phyloP scores from a whole-genome alignment of 2,329 filamentous ascomycete species.

The Botrytis sinoallii region DNA sequence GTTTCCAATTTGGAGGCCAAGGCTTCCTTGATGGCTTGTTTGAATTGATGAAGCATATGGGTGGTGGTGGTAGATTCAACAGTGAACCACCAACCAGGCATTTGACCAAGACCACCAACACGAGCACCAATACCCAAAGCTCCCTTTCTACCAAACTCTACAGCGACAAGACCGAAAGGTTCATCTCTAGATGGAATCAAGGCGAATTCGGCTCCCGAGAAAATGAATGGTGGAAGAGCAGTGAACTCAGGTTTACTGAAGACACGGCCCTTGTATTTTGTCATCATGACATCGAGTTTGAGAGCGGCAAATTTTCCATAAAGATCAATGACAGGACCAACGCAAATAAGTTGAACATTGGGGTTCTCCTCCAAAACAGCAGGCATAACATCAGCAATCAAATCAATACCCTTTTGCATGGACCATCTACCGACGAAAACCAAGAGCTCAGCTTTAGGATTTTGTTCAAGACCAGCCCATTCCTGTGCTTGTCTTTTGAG shows the following conservation, averaged over 20 bases:
- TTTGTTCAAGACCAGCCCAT: constrained; percentile 62
- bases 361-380: constrained; percentile 57
- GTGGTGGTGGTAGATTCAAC: constrained; percentile 62
- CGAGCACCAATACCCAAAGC: constrained; percentile 64
- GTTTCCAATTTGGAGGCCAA: constrained; percentile 54
- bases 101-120: constrained; percentile 65
- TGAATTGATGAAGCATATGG: constrained; percentile 64
- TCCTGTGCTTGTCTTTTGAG: constrained; percentile 61
- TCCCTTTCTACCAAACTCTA: constrained; percentile 67
- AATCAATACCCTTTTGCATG: constrained; percentile 65
- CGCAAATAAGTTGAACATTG: constrained; percentile 58
- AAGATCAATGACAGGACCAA: constrained; percentile 65
- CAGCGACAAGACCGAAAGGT: constrained; percentile 65
- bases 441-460: constrained; percentile 61
- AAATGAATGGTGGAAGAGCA: constrained; percentile 62
- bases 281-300: constrained; percentile 62
- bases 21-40: constrained; percentile 59
- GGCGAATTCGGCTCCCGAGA: constrained; percentile 65
- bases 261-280: constrained; percentile 59
- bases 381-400: constrained; percentile 66
- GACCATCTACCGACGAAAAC: constrained; percentile 69
- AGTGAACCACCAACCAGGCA: constrained; percentile 71
- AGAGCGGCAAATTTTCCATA: constrained; percentile 66
- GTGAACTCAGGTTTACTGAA: constrained; percentile 69
- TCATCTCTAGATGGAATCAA: constrained; percentile 67